Base-by-base conservation (phyloP, 306 rosid species). In the Prunus fruticosa region DNA sequence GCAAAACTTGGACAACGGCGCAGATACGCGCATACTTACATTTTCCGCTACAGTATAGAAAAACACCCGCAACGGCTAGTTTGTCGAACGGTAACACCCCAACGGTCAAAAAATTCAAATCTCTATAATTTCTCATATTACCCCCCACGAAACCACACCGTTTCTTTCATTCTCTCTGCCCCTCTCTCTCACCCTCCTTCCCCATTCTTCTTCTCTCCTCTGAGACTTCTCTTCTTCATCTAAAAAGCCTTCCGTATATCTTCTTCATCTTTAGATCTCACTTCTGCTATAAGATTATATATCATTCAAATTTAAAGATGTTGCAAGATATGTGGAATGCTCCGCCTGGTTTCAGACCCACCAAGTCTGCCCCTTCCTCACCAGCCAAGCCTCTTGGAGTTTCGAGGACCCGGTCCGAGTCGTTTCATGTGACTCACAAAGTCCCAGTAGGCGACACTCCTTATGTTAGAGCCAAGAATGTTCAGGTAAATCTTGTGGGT, bases 301-400 rank as follows among this genome's bases (percentile, higher is more conserved):
- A 38, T 67, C 52, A 8, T 27, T 11, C 0, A 15, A 27, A 43
- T 51, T 64, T 46, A 1, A 84, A 47, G 57, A 93, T 91, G 93
- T 75, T 87, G 89, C 95, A 94, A 76, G 98, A 96, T 8, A 85
- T 84, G 96, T 91, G 99, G 98, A 96, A 89, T 72, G 99, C 88
- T 79, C 93, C 97, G 0, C 99, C 97, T 7, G 97, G 99, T 76
- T 91, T 92, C 82, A 83, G 98, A 84, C 96, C 98, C 62, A 84
- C 98, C 30, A 95, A 95, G 63, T 96, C 98, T 0, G 99, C 99
- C 61, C 99, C 99, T 64, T 92, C 93, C 57, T 96, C 99, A 1
- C 99, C 98, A 3, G 98, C 99, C 8, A 96, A 96, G 84, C 97
- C 98, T 68, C 85, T 91, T 6, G 90, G 85, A 1, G 84, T 96